Conservation (phyloP, 305 asterid species). For the Coffea humblotiana region DNA sequence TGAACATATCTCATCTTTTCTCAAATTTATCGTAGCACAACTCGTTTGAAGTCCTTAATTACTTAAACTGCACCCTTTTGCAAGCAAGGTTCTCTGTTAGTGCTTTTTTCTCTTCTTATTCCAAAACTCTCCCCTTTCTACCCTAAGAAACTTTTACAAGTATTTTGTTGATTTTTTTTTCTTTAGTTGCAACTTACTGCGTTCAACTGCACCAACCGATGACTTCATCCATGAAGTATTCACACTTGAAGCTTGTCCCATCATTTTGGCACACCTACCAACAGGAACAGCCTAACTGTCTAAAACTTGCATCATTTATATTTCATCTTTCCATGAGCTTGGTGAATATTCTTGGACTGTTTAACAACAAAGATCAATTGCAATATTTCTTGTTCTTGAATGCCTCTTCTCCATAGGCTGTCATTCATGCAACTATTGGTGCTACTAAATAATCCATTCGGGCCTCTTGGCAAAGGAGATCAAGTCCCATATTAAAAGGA, state of each 20-base stretch:
- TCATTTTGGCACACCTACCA: neutral
- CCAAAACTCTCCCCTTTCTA: no score
- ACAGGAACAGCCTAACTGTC: neutral
- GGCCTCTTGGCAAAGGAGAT: neutral
- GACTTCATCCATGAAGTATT: no score
- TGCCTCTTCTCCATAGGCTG: neutral
- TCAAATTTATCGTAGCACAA: neutral
- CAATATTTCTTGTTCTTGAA: neutral
- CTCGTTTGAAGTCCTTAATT: neutral
- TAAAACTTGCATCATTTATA: neutral
- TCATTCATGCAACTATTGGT: neutral
- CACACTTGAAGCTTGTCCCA: no score
- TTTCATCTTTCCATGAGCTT: neutral
- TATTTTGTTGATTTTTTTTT: no score
- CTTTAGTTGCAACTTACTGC: no score
- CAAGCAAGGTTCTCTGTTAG: neutral
- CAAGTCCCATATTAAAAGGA: constrained; percentile 21
- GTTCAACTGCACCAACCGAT: no score
- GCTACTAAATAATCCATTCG: neutral
- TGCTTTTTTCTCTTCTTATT: no score
- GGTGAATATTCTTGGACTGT: neutral
- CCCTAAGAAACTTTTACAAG: no score
- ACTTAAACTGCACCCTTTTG: neutral
- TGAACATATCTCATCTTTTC: no score
- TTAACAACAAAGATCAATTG: neutral